phyloP scores from a whole-genome alignment of 2,329 filamentous ascomycete species.

The Paraphoma sp. region DNA sequence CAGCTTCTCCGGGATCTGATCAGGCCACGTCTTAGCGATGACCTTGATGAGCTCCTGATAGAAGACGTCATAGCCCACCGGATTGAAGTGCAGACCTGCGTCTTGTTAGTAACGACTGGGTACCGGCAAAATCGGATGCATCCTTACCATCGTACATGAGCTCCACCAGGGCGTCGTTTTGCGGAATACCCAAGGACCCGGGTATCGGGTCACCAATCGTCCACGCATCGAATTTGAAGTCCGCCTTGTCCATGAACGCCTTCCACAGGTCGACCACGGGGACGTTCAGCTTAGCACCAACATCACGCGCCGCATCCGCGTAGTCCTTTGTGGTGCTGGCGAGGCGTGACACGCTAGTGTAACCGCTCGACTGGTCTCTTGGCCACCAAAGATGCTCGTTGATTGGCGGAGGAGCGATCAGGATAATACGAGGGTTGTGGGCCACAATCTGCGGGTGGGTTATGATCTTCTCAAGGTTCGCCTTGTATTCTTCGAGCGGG shows the following conservation, averaged over 20 bases:
- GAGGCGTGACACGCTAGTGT: conserved; percentile 55
- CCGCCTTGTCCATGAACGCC: conserved; percentile 72
- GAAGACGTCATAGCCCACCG: conserved; percentile 63
- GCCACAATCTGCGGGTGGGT: conserved; percentile 72
- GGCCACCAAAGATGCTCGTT: conserved; percentile 74
- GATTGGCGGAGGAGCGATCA: conserved; percentile 83
- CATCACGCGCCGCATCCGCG: conserved; percentile 68
- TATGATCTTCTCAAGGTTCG: conserved; percentile 75
- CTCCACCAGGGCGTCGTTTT: conserved; percentile 61
- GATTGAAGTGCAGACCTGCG: conserved; percentile 64
- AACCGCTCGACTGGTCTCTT: conserved; percentile 50
- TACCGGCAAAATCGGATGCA: not conserved
- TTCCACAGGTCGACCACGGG: conserved; percentile 81
- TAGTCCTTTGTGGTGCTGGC: conserved; percentile 69
- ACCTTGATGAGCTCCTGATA: conserved; percentile 60
- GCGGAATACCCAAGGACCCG: conserved; percentile 64
- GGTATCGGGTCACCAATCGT: conserved; percentile 54
- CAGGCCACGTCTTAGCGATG: conserved; percentile 61
- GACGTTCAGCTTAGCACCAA: conserved; percentile 63
- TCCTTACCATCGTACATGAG: conserved; percentile 64
- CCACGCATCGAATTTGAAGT: conserved; percentile 54
- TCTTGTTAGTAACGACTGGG: conserved; percentile 10
- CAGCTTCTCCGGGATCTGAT: conserved; percentile 60
- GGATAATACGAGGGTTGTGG: conserved; percentile 75
- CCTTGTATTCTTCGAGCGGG: conserved; percentile 74